A percentile compares a stretch with the other conserved stretches of the same genome.
Conservation (phyloP, 257 asterid genomes). For the Nicotiana obtusifolia region DNA sequence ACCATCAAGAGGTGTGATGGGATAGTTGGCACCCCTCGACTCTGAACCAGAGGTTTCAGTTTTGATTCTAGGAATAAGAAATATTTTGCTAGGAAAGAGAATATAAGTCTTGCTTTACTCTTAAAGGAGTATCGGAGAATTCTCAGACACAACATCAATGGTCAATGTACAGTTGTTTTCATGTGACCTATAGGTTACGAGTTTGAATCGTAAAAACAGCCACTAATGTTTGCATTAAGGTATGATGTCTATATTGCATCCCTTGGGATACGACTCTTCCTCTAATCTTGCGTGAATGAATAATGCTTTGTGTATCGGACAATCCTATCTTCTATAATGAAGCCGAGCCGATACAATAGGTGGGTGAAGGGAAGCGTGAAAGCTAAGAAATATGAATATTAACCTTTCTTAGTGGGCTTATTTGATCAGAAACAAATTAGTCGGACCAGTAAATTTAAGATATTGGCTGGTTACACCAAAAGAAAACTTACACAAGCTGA, state of each 20-base stretch:
- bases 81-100: background rate
- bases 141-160: too few species aligned
- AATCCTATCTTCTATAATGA: too few species aligned
- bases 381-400: background rate
- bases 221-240: too few species aligned
- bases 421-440: too few species aligned
- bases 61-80: background rate
- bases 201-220: too few species aligned
- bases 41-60: background rate
- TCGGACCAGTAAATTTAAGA: too few species aligned
- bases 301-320: too few species aligned
- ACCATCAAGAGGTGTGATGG: background rate
- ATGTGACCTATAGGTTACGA: too few species aligned
- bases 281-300: too few species aligned
- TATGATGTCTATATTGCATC: too few species aligned
- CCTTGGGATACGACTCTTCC: too few species aligned
- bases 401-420: background rate
- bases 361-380: background rate
- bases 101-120: background rate
- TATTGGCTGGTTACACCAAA: background rate
- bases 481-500: constrained; percentile 6
- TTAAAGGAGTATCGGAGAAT: background rate
- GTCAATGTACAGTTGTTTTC: too few species aligned
- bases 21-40: background rate
- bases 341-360: background rate